A percentile compares a stretch with the other conserved stretches of the same genome.
Conservation (phyloP, 2,329 filamentous ascomycete genomes). For the Exophiala aquamarina region DNA sequence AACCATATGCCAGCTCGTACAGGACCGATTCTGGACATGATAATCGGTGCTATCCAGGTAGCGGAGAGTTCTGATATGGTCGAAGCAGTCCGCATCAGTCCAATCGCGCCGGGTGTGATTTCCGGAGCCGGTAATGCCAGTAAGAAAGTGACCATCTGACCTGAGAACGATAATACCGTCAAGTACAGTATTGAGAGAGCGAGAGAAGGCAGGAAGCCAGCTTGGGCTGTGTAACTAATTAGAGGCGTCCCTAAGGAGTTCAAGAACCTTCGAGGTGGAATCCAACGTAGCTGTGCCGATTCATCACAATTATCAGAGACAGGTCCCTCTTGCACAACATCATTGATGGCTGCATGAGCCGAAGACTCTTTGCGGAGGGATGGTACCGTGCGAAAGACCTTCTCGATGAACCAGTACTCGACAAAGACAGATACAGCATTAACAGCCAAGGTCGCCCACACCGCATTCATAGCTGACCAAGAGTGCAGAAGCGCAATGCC, state of each 20-base stretch:
- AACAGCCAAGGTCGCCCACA: conserved; percentile 47
- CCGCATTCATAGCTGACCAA: conserved; percentile 44
- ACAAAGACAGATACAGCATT: conserved; percentile 42
- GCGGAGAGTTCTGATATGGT: conserved; percentile 55
- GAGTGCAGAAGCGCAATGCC: conserved; percentile 50
- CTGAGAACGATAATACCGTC: conserved; percentile 56
- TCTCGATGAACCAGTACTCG: conserved; percentile 43
- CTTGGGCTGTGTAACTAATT: conserved; percentile 36
- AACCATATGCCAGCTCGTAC: conserved; percentile 71
- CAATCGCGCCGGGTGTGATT: conserved; percentile 51
- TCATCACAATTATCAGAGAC: too few species aligned
- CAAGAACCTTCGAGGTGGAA: conserved; percentile 9
- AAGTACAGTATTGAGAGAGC: conserved; percentile 54
- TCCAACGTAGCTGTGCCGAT: too few species aligned
- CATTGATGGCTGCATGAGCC: too few species aligned
- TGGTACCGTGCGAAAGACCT: conserved; percentile 26
- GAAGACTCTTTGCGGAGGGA: too few species aligned
- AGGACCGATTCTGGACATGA: conserved; percentile 54
- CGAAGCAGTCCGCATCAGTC: conserved; percentile 46
- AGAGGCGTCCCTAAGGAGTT: neutral
- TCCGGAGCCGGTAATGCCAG: conserved; percentile 42
- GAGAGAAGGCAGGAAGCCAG: conserved; percentile 47
- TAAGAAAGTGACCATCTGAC: conserved; percentile 58
- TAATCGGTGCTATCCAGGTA: conserved; percentile 52
- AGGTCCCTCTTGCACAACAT: too few species aligned